Percentiles rank a stretch among this genome's conserved stretches.
Evolutionary conservation across 306 rosid species (phyloP).

Genomic region (Styphnolobium japonicum): DNA sequence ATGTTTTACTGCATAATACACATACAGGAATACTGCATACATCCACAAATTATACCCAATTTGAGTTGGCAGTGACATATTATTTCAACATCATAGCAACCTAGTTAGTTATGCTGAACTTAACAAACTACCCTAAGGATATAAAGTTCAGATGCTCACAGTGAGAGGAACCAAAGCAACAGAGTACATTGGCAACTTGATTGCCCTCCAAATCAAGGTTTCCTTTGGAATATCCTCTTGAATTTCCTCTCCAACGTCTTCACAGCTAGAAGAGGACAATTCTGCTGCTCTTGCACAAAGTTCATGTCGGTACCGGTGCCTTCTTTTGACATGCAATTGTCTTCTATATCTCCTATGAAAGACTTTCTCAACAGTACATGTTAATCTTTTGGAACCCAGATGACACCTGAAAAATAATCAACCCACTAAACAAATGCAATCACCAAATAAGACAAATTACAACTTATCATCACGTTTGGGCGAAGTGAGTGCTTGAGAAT

Average conservation of each 20-base stretch:
- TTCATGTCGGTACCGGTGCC: conserved; percentile 10
- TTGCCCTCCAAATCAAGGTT: conserved; percentile 81
- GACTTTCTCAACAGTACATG: neutral
- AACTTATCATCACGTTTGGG: neutral
- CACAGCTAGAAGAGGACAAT: conserved; percentile 20
- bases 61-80: neutral
- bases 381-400: conserved; percentile 15
- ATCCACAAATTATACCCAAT: neutral
- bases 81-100: neutral
- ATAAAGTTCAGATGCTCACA: conserved; percentile 43
- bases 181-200: conserved; percentile 82
- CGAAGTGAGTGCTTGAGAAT: too few species aligned
- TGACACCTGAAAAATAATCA: conserved; percentile 22
- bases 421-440: neutral
- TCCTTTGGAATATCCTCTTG: conserved; percentile 44
- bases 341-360: conserved; percentile 24
- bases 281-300: neutral
- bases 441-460: neutral
- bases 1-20: neutral
- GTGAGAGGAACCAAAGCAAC: conserved; percentile 91
- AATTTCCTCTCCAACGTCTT: conserved; percentile 31
- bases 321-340: conserved; percentile 20
- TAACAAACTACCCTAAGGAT: neutral
- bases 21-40: neutral
- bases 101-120: neutral